Evolutionary conservation across 495 filamentous ascomycete genomes (phyloP).

Genomic region (Clohesyomyces aquaticus): DNA sequence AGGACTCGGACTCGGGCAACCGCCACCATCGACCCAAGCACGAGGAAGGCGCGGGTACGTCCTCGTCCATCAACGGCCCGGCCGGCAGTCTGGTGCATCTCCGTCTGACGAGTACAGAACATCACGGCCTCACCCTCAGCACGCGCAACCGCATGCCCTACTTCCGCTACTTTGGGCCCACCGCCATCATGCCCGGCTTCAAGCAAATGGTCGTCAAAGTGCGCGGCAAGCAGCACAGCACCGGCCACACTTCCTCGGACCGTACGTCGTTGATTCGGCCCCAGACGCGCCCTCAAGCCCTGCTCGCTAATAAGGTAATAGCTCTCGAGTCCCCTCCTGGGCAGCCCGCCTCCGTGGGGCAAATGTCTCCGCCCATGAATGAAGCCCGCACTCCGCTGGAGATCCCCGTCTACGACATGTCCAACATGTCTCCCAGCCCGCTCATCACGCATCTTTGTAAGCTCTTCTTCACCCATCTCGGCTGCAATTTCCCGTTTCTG

Average conservation of each 20-base stretch:
- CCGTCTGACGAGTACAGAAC: neutral
- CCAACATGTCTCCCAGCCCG: slow-evolving; percentile 66
- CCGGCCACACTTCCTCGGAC: slow-evolving; percentile 55
- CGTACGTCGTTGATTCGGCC: no score
- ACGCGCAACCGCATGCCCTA: slow-evolving; percentile 75
- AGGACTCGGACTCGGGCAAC: slow-evolving; percentile 26
- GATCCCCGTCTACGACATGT: slow-evolving; percentile 78
- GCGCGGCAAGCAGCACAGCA: slow-evolving; percentile 56
- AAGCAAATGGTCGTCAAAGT: slow-evolving; percentile 89
- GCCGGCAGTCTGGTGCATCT: neutral
- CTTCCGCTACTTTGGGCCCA: slow-evolving; percentile 86
- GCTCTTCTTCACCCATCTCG: slow-evolving; percentile 76
- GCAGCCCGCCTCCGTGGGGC: slow-evolving; percentile 48
- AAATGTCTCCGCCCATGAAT: slow-evolving; percentile 45
- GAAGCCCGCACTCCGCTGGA: slow-evolving; percentile 61
- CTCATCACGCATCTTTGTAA: slow-evolving; percentile 75
- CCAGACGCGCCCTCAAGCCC: no score
- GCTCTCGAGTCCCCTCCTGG: slow-evolving; percentile 38
- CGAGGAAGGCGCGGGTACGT: slow-evolving; percentile 26
- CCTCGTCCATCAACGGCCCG: no score
- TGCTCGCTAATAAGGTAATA: neutral
- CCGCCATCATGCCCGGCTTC: slow-evolving; percentile 87
- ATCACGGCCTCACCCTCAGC: slow-evolving; percentile 35
- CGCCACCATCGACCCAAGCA: slow-evolving; percentile 33
- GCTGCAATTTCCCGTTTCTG: slow-evolving; percentile 82